Evolutionary conservation across 345 rosid genomes (phyloP).

Genomic region (Raphanus sativus): DNA sequence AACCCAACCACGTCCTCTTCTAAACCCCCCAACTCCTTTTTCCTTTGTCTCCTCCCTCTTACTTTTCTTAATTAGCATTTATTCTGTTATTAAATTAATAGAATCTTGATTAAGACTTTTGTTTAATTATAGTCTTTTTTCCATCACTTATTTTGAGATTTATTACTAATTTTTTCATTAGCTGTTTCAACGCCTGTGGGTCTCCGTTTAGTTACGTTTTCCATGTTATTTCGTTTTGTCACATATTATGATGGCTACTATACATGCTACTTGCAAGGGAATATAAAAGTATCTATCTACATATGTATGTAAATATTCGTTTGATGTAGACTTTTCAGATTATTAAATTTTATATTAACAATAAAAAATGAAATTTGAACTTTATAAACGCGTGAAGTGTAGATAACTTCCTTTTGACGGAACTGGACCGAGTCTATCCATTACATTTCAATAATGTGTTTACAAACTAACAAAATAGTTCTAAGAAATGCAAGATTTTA

Average conservation of each 20-base stretch:
- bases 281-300: neutral
- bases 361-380: neutral
- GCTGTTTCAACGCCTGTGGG: conserved; percentile 36
- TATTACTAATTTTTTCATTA: conserved; percentile 22
- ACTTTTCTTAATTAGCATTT: conserved; percentile 32
- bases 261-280: conserved; percentile 12
- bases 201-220: conserved; percentile 17
- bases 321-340: conserved; percentile 24
- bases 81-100: conserved; percentile 1
- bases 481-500: neutral
- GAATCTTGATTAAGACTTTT: conserved; percentile 29
- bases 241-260: conserved; percentile 10
- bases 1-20: conserved; percentile 41
- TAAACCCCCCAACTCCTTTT: conserved; percentile 26
- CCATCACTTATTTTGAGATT: conserved; percentile 9
- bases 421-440: conserved; percentile 14
- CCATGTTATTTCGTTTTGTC: neutral
- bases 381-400: conserved; percentile 23
- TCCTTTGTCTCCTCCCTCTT: neutral
- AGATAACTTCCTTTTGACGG: neutral
- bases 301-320: conserved; percentile 21
- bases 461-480: no score
- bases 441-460: conserved; percentile 6
- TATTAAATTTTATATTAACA: neutral
- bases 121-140: conserved; percentile 31